A percentile compares a stretch with the other conserved stretches of the same genome.
Evolutionary conservation across 2,329 filamentous ascomycete species (phyloP).

Genomic region (Cordyceps tenuipes): DNA sequence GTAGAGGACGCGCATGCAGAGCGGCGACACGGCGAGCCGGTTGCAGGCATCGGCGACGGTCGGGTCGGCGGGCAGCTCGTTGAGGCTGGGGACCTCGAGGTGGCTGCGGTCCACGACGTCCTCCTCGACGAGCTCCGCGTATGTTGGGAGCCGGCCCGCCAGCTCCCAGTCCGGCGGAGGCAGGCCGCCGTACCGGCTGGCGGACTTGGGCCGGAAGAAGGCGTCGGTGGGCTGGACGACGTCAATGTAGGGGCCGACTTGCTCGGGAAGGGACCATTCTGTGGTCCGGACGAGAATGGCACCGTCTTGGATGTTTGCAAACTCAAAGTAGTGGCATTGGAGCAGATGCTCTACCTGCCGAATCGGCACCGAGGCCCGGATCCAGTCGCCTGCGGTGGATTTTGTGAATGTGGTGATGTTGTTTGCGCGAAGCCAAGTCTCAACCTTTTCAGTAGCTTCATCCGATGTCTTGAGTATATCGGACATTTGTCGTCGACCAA

Average conservation of each 20-base stretch:
- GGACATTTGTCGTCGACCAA: neutral
- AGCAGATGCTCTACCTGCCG: conserved; percentile 2
- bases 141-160: neutral
- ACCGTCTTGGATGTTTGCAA: neutral
- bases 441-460: neutral
- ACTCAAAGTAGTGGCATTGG: conserved; percentile 9
- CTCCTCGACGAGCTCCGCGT: conserved; percentile 5
- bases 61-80: neutral
- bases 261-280: conserved; percentile 2
- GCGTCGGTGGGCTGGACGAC: conserved; percentile 5
- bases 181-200: conserved; percentile 5
- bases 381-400: neutral
- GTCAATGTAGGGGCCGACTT: neutral
- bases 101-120: conserved; percentile 5
- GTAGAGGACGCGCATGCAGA: conserved; percentile 12
- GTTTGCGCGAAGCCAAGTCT: neutral
- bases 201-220: conserved; percentile 2
- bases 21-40: conserved; percentile 6
- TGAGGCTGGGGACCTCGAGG: conserved; percentile 1
- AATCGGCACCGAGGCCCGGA: neutral
- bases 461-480: neutral
- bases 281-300: neutral
- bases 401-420: neutral
- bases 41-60: conserved; percentile 8
- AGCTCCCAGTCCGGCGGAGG: conserved; percentile 10